Conservation (phyloP, 2,329 filamentous ascomycete species). For the Chaetomium strumarium region DNA sequence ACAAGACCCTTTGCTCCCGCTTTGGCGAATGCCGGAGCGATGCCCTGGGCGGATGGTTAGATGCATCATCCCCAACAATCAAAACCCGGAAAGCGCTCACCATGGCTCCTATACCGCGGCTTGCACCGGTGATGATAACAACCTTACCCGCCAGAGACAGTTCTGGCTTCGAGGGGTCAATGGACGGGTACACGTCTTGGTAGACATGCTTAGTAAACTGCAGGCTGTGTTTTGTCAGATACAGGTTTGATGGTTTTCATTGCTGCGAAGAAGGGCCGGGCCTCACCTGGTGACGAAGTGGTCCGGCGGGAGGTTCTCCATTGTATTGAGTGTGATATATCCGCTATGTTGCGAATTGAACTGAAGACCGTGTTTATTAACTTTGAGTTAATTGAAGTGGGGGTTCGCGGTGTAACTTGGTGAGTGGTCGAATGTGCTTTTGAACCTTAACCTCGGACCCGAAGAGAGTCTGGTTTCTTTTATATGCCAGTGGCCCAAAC, state of each 20-base stretch:
- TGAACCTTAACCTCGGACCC: too few species aligned
- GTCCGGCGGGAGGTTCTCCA: conserved; percentile 1
- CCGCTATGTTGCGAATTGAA: too few species aligned
- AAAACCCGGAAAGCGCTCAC: too few species aligned
- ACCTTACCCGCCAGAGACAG: conserved; percentile 5
- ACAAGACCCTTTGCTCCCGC: conserved; percentile 2
- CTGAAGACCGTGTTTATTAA: too few species aligned
- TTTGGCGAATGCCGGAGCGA: conserved; percentile 3
- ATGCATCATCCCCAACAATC: too few species aligned
- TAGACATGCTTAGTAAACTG: conserved; percentile 5
- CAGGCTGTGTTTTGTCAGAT: too few species aligned
- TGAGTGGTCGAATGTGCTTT: too few species aligned
- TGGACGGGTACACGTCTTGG: conserved; percentile 5
- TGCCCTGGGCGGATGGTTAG: background rate
- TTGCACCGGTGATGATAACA: conserved; percentile 6
- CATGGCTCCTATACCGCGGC: conserved; percentile 6
- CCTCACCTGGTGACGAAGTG: conserved; percentile 5
- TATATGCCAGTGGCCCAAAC: too few species aligned
- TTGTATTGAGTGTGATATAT: background rate
- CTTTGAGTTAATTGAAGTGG: too few species aligned
- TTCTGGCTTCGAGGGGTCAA: conserved; percentile 1
- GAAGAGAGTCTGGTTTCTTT: too few species aligned
- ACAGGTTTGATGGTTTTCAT: too few species aligned
- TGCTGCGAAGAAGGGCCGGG: background rate
- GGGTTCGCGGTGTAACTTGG: too few species aligned